These are phyloP conservation scores for Neoascochyta sp. DNA, from an alignment of 2,329 filamentous ascomycete species.

Conservation along the genomic window DNA sequence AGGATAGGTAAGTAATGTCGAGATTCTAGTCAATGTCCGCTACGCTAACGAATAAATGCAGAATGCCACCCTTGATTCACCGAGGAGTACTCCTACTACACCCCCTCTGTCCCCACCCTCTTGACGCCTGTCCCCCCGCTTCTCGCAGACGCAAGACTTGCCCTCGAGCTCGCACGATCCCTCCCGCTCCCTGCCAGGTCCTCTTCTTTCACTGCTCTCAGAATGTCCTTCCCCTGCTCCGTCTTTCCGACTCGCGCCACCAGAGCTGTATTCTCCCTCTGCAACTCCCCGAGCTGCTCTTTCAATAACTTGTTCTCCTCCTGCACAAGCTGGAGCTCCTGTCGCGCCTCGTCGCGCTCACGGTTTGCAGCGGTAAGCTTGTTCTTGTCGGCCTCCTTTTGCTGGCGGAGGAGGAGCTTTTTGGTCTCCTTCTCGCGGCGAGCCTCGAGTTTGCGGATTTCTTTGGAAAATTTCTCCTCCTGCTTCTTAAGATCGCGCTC, in stretches of 20 bases:
- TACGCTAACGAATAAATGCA: too few species aligned
- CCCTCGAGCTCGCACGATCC: too few species aligned
- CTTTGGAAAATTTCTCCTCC: conserved; percentile 40
- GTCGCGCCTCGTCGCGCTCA: conserved; percentile 47
- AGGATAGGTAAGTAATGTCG: too few species aligned
- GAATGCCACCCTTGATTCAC: too few species aligned
- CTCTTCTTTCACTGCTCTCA: conserved; percentile 32
- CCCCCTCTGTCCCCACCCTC: too few species aligned
- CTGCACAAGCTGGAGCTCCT: conserved; percentile 46
- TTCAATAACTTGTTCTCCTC: conserved; percentile 50
- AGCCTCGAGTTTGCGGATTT: conserved; percentile 61
- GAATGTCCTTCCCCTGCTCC: conserved; percentile 32
- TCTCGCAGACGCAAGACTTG: too few species aligned
- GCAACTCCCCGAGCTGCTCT: conserved; percentile 52
- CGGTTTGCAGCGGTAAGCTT: conserved; percentile 47
- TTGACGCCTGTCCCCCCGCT: too few species aligned
- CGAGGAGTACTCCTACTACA: too few species aligned
- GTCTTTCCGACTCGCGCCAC: conserved; percentile 44
- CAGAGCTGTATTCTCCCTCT: conserved; percentile 56
- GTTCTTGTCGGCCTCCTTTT: conserved; percentile 56
- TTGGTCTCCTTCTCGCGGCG: conserved; percentile 62
- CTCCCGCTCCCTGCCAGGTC: conserved; percentile 13
- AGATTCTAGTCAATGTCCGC: too few species aligned
- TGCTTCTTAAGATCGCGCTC: conserved; percentile 51
- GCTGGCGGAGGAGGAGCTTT: conserved; percentile 62